Base-by-base conservation (phyloP, 352 stramenopile genomes). In the Phytophthora syringae region DNA sequence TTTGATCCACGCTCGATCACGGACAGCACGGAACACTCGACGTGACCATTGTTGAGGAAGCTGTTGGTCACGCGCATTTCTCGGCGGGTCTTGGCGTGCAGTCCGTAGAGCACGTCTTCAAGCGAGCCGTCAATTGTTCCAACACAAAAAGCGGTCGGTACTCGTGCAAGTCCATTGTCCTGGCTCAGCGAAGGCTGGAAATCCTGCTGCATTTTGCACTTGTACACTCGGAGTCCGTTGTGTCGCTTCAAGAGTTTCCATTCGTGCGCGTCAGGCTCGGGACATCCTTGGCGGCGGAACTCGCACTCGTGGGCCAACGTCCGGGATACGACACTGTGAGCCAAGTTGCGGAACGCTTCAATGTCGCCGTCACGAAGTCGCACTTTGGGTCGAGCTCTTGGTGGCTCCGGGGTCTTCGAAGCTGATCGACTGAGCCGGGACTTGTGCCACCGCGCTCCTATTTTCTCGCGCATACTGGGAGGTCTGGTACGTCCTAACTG, bases 261-360 rank as follows among this genome's bases (percentile, higher is more conserved):
- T 7, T 76, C 50, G 3, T 51, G 44, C 4, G 24, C 18, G 16
- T 52, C 63, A 5, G 68, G 53, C 20, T 75, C 68, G 0, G 55
- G 56, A 12, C 53, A 58, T 24, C 55, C 55, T 47, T 69, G 53
- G 2, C 59, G 55, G n/a, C 72, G 58, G 64, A 59, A 70, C 44
- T 73, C 53, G 45, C 62, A 74, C 50, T 86, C 77, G 11, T 79
- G 69, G 16, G 68, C 57, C n/a, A 86, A 49, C 18, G 74, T 82
- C 18, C 66, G 52, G 11, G 52, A 49, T 0, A 86, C 70, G 44
- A 86, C 70, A 37, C 77, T 74, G 16, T 67, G 58, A 1, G 68
- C 69, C 28, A 81, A 44, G 6, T 49, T 24, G 7, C 72, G 66
- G 52, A 75, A 80, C 5, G 60, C 44, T 24, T 60, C 48, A 12